Evolutionary conservation across 805 yeast genomes (phyloP).

Genomic region (Ogataea siamensis): DNA sequence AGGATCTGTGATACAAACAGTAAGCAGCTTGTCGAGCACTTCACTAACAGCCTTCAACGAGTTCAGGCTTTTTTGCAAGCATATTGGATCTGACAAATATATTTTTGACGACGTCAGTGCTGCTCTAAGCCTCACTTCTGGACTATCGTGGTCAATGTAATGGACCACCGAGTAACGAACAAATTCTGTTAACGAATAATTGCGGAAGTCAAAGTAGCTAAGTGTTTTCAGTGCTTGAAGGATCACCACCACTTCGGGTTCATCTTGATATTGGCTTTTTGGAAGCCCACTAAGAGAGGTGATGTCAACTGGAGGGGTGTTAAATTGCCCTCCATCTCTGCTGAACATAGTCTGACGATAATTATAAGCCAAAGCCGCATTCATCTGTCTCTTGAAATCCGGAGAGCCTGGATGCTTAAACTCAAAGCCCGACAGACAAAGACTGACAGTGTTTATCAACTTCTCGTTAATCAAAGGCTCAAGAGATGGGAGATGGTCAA

Average conservation of each 20-base stretch:
- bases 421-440: slow-evolving; percentile 74
- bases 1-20: slow-evolving; percentile 87
- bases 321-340: slow-evolving; percentile 55
- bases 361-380: slow-evolving; percentile 64
- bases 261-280: slow-evolving; percentile 26
- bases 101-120: slow-evolving; percentile 79
- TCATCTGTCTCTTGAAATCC: slow-evolving; percentile 56
- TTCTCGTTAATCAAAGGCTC: slow-evolving; percentile 70
- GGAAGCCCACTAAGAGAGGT: slow-evolving; percentile 23
- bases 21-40: slow-evolving; percentile 74
- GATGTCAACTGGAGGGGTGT: slow-evolving; percentile 19
- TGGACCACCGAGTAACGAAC: slow-evolving; percentile 81
- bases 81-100: slow-evolving; percentile 77
- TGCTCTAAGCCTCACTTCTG: slow-evolving; percentile 79
- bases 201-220: slow-evolving; percentile 69
- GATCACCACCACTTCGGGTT: slow-evolving; percentile 43
- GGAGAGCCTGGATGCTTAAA: slow-evolving; percentile 89
- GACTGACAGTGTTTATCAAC: slow-evolving; percentile 66
- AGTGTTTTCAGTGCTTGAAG: slow-evolving; percentile 79
- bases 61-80: slow-evolving; percentile 75
- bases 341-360: slow-evolving; percentile 73
- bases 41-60: slow-evolving; percentile 82
- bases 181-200: slow-evolving; percentile 79
- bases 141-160: slow-evolving; percentile 76
- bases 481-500: slow-evolving; percentile 74